phyloP scores from a whole-genome alignment of 1,139 yeast species.

The Pichia sp. region DNA sequence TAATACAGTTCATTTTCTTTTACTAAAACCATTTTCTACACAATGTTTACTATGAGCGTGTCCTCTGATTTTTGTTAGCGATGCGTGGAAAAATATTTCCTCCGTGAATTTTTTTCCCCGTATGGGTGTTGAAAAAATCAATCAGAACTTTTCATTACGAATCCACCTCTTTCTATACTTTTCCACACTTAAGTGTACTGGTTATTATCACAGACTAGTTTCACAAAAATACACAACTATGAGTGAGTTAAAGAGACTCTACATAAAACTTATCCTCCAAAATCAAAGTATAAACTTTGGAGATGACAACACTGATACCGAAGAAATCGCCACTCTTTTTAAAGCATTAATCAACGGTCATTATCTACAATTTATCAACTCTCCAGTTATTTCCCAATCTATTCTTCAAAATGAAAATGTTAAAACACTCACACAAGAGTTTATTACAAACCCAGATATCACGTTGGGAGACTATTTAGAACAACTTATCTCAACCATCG shows the following conservation, averaged over 20 bases:
- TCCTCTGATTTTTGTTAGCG: too few relatives aligned
- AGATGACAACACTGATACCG: background rate
- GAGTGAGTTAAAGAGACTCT: slow-evolving; percentile 1
- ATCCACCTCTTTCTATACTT: too few relatives aligned
- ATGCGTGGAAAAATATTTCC: background rate
- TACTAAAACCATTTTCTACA: too few relatives aligned
- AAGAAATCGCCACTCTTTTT: slow-evolving; percentile 1
- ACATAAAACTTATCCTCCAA: slow-evolving; percentile 11
- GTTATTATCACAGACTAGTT: too few relatives aligned
- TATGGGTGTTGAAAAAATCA: background rate
- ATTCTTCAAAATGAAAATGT: slow-evolving; percentile 18
- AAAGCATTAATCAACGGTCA: slow-evolving; percentile 27
- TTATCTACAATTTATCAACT: slow-evolving; percentile 21
- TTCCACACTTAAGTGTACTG: too few relatives aligned
- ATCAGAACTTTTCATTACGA: too few relatives aligned
- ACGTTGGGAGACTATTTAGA: slow-evolving; percentile 13
- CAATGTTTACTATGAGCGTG: too few relatives aligned
- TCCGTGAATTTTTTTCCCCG: background rate
- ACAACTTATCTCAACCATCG: slow-evolving; percentile 5
- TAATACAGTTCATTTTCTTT: too few relatives aligned
- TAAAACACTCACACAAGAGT: slow-evolving; percentile 7
- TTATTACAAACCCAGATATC: background rate
- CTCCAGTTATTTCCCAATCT: slow-evolving; percentile 7
- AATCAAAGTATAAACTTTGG: slow-evolving; percentile 3
- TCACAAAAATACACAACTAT: too few relatives aligned